Base-by-base conservation (phyloP, 2,329 filamentous ascomycete genomes). In the Colletotrichum shisoi region DNA sequence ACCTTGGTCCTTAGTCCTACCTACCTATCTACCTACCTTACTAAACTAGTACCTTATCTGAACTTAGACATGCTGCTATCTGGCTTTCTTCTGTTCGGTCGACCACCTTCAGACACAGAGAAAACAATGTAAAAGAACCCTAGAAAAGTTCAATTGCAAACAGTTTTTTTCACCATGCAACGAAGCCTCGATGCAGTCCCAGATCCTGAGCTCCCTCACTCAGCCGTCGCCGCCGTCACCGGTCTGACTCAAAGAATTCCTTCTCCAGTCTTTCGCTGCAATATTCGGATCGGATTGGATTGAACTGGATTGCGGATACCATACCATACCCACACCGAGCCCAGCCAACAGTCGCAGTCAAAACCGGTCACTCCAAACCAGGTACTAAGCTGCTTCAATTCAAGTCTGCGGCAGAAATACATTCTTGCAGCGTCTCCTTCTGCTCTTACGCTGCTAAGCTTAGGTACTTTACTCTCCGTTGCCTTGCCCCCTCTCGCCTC, bases 231-330 rank as follows among this genome's bases (percentile, higher is more conserved):
- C 21, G n/a, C 46, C 21, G 13, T 27, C 24, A 4, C 56, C 44
- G 44, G 56, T 58, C 56, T 48, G 44, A 58, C 56, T 58, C 56
- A 39, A 45, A 37, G 4, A n/a, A 2, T 17, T 37, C n/a, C n/a
- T 17, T 39, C n/a, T 45, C 31, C 34, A 11, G 5, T 57, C 11
- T 57, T 45, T 37, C 3, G 12, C n/a, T 40, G 39, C 39, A 40
- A 31, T 40, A 15, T 40, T 15, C 27, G 27, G 27, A 31, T 31
- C 31, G 31, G 31, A 34, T 44, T n/a, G 17, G 42, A 21, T 45
- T 45, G 42, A n/a, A 44, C 15, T 44, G 7, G 40, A 19, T n/a
- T 45, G 45, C 45, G 45, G 19, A 48, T 48, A 48, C 45, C 19
- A 24, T 46, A 46, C 3, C 44, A 24, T 48, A 48, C 11, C 45